Evolutionary conservation across 1,139 yeast species (phyloP).

Genomic region (Pichia sp.): DNA sequence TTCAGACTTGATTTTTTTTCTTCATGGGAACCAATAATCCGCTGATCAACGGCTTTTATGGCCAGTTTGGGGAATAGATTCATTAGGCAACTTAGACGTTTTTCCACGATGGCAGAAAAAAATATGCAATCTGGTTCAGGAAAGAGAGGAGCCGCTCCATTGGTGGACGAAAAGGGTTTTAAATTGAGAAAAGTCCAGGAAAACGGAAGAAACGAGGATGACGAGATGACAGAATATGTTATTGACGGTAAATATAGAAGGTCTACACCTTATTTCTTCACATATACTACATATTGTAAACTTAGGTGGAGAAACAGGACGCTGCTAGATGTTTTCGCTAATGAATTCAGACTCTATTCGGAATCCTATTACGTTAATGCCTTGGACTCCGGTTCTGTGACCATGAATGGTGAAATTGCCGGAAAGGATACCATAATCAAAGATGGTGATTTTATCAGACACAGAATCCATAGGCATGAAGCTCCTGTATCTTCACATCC

Average conservation of each 20-base stretch:
- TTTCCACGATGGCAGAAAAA: background rate
- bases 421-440: conserved; percentile 54
- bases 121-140: background rate
- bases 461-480: conserved; percentile 82
- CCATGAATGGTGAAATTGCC: conserved; percentile 60
- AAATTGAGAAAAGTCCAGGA: conserved; percentile 37
- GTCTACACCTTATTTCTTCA: conserved; percentile 80
- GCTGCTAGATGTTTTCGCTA: conserved; percentile 67
- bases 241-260: conserved; percentile 58
- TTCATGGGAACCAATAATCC: too few relatives aligned
- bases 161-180: conserved; percentile 42
- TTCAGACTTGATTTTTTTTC: too few relatives aligned
- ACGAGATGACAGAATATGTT: conserved; percentile 42
- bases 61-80: background rate
- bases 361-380: conserved; percentile 61
- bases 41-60: too few relatives aligned
- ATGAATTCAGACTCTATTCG: conserved; percentile 79
- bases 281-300: conserved; percentile 87
- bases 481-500: conserved; percentile 75
- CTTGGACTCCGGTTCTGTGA: conserved; percentile 65
- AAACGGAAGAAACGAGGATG: conserved; percentile 40
- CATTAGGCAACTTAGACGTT: too few relatives aligned
- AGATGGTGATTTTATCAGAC: conserved; percentile 82
- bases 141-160: conserved; percentile 15
- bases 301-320: conserved; percentile 82